Conservation (phyloP, 148 eudicot species). For the Persicaria tinctoria region DNA sequence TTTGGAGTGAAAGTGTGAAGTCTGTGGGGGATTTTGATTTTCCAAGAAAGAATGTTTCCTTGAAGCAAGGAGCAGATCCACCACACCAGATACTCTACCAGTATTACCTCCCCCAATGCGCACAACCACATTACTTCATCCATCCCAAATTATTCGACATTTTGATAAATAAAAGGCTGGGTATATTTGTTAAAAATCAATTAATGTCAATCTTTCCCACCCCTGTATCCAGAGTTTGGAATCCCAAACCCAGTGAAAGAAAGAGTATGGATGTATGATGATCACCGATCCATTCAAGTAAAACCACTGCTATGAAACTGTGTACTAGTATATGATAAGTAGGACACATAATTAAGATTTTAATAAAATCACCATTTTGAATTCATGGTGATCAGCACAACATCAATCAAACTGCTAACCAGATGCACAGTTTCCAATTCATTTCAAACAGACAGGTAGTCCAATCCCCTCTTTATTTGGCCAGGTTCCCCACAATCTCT, state of each 20-base stretch:
- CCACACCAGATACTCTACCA: background rate
- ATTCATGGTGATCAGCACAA: background rate
- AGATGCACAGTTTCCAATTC: background rate
- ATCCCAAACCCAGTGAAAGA: too few species aligned
- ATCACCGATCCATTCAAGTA: too few species aligned
- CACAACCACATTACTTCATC: background rate
- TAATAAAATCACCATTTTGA: background rate
- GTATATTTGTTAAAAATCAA: too few species aligned
- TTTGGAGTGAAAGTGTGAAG: conserved; percentile 2
- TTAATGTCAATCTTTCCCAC: too few species aligned
- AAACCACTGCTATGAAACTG: too few species aligned
- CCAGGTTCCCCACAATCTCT: background rate
- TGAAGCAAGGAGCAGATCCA: background rate
- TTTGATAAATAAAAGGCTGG: too few species aligned
- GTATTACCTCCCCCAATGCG: background rate
- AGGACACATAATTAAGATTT: background rate
- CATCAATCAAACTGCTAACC: background rate
- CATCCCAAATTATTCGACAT: too few species aligned
- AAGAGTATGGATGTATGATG: too few species aligned
- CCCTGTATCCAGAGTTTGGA: too few species aligned
- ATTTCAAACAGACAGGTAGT: background rate
- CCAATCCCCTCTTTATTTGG: background rate
- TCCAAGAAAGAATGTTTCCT: conserved; percentile 3
- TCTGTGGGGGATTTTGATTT: background rate
- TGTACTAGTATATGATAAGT: too few species aligned